Percentiles rank a stretch among this genome's conserved stretches.
These are phyloP conservation scores for Pythium sp. DNA, from an alignment of 352 stramenopile genomes.

Conservation along the genomic window DNA sequence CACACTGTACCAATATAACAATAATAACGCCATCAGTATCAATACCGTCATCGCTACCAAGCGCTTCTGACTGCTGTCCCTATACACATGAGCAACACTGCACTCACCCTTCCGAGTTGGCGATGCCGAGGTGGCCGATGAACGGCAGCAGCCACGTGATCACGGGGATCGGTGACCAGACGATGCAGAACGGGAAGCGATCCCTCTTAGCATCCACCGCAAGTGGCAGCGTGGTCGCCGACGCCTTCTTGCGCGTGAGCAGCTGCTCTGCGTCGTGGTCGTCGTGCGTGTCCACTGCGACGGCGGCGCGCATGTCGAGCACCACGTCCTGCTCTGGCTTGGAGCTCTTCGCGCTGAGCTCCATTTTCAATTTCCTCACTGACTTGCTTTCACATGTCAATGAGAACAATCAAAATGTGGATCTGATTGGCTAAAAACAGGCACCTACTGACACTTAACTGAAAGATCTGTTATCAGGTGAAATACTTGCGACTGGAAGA, in stretches of 20 bases:
- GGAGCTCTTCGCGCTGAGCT: background rate
- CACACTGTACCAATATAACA: conserved; percentile 44
- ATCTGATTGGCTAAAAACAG: no score
- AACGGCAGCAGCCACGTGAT: conserved; percentile 94
- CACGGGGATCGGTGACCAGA: conserved; percentile 89
- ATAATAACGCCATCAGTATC: background rate
- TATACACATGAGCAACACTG: background rate
- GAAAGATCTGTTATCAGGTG: no score
- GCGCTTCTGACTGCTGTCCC: background rate
- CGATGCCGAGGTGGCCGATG: conserved; percentile 95
- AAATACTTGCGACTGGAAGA: background rate
- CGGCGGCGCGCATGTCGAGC: conserved; percentile 13
- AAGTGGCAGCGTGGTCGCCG: background rate
- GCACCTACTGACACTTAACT: no score
- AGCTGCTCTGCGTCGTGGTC: conserved; percentile 6
- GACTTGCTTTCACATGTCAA: no score
- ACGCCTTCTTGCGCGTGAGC: background rate
- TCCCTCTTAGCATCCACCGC: conserved; percentile 33
- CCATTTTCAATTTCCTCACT: background rate
- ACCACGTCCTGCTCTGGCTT: conserved; percentile 3
- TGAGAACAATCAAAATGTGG: no score
- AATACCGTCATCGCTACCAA: background rate
- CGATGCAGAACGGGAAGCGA: conserved; percentile 90
- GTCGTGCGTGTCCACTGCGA: background rate
- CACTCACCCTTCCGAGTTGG: conserved; percentile 76